Conservation (phyloP, 2,329 filamentous ascomycete species). For the Ophiosphaerella herpotricha region DNA sequence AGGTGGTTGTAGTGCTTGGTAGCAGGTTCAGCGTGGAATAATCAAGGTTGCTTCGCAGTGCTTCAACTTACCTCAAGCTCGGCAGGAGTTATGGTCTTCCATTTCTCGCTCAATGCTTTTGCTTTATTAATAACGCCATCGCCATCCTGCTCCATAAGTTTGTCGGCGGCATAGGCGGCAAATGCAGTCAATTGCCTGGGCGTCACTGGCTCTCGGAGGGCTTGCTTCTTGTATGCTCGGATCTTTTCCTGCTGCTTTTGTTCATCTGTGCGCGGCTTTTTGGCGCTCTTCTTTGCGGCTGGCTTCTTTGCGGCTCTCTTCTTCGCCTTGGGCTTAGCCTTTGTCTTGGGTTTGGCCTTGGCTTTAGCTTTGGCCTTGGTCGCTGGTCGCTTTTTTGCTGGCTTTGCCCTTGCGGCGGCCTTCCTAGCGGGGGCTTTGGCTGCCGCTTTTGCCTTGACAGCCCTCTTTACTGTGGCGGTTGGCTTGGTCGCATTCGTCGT, state of each 20-base stretch:
- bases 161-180: constrained; percentile 34
- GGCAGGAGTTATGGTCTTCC: constrained; percentile 36
- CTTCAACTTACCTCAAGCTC: constrained; percentile 41
- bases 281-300: constrained; percentile 20
- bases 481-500: constrained; percentile 35
- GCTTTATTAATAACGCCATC: background rate
- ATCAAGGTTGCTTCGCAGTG: background rate
- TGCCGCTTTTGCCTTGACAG: constrained; percentile 26
- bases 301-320: constrained; percentile 19
- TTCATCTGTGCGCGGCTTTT: too few relatives aligned
- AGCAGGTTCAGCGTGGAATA: constrained; percentile 2
- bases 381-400: constrained; percentile 17
- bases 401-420: background rate
- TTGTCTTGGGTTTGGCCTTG: constrained; percentile 12
- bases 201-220: constrained; percentile 41
- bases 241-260: constrained; percentile 10
- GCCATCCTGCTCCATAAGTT: background rate
- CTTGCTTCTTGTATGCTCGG: constrained; percentile 42
- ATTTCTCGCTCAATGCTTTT: constrained; percentile 16
- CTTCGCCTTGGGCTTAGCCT: constrained; percentile 19
- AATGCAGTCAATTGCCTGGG: constrained; percentile 17
- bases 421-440: constrained; percentile 27
- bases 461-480: constrained; percentile 37
- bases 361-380: constrained; percentile 12
- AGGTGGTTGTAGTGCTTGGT: constrained; percentile 59